Base-by-base conservation (phyloP, 2,329 filamentous ascomycete species). In the Cladosporium velox region DNA sequence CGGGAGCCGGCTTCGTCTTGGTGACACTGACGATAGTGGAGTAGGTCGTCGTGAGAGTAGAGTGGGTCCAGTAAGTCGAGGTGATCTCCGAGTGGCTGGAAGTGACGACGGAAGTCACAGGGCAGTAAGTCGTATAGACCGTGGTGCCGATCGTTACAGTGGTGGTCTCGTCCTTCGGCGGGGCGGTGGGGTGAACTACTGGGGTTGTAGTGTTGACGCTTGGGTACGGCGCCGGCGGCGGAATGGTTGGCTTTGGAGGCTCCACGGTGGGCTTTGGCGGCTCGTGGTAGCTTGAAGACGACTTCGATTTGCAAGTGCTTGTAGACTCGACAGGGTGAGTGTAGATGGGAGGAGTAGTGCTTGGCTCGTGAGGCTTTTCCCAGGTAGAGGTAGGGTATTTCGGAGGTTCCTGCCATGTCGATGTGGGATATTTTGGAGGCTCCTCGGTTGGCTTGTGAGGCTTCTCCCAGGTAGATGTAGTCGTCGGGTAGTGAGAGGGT, bases 41-140 rank as follows among this genome's bases (percentile, higher is more conserved):
- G 65, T 65, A 62, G 15, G 32, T 65, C 12, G 65, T 63, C 4
- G 68, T 69, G 12, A 68, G 35, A 35, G 67, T 69, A 21, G 68
- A 69, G 38, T 65, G 44, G 18, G 68, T 67, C 38, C 54, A 64
- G 49, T 67, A 64, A 3, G 61, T 64, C 51, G 61, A 41, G 4
- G 61, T 64, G 8, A 32, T 26, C 35, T 64, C 61, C 10, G 35
- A 26, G n/a, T 35, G 41, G 51, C 61, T 52, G 11, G 32, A 44
- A 30, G 61, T 64, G 26, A 64, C 12, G 4, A 64, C 51, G 3
- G 51, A 57, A 2, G 61, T 64, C 18, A 38, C 61, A 26, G 61
- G 61, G 61, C 66, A 70, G 49, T 64, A 66, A 14, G 68, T 70
- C 21, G 66, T 67, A 58, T 68, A 70, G 10, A 70, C 51, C 4